phyloP scores from a whole-genome alignment of 2,329 filamentous ascomycete species.

The Fusarium compactum region DNA sequence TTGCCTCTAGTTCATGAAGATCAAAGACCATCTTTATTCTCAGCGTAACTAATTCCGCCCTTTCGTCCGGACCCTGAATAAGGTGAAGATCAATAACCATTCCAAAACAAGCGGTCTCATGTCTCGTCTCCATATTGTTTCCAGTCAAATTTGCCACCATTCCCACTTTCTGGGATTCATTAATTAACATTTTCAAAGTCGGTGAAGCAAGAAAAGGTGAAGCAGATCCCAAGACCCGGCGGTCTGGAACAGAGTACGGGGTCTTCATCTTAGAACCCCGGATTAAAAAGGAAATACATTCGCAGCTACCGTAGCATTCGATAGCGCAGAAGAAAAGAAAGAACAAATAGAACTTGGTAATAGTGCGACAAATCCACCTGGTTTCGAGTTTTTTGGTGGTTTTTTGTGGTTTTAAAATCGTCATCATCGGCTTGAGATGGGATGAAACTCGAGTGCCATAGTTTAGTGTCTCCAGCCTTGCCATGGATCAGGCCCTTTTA shows the following conservation, averaged over 20 bases:
- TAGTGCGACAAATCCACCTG: constrained; percentile 12
- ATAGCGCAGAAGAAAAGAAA: constrained; percentile 27
- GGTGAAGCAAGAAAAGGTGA: constrained; percentile 33
- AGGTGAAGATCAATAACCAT: constrained; percentile 23
- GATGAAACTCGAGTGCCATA: constrained; percentile 15
- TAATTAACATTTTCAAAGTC: constrained; percentile 29
- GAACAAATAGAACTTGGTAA: constrained; percentile 19
- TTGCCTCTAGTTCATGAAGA: constrained; percentile 19
- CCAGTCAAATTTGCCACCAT: constrained; percentile 40
- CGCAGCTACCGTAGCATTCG: background rate
- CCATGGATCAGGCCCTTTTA: constrained; percentile 3
- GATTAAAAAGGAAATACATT: constrained; percentile 37
- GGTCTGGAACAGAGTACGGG: constrained; percentile 36
- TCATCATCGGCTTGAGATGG: constrained; percentile 8
- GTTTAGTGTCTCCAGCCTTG: constrained; percentile 20
- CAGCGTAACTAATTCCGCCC: constrained; percentile 10
- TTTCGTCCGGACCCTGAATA: background rate
- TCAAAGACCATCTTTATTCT: background rate
- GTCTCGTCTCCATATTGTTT: constrained; percentile 16
- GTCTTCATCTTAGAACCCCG: constrained; percentile 34
- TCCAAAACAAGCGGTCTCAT: constrained; percentile 17
- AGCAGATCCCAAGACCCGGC: constrained; percentile 25
- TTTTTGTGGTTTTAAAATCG: constrained; percentile 4
- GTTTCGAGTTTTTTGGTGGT: constrained; percentile 2
- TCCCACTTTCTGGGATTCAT: constrained; percentile 20